phyloP scores from a whole-genome alignment of 164 flowering plant species.

The Vitis rupestris region DNA sequence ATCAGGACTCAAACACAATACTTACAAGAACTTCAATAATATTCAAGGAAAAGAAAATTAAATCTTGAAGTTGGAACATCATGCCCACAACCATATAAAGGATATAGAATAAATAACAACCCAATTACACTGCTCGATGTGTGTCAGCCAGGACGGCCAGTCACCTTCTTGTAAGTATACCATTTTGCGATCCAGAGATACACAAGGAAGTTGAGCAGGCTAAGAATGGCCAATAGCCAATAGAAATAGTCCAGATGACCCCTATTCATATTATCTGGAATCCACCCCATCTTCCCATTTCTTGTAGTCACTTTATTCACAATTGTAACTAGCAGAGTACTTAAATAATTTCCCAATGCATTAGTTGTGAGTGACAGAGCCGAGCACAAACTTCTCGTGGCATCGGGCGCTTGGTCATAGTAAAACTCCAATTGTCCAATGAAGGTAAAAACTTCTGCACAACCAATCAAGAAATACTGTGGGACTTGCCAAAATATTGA shows the following conservation, averaged over 20 bases:
- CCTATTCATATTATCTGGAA: conserved; percentile 41
- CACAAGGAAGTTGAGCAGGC: conserved; percentile 26
- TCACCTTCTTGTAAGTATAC: conserved; percentile 32
- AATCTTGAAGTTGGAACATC: neutral
- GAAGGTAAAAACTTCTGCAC: conserved; percentile 37
- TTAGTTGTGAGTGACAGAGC: conserved; percentile 33
- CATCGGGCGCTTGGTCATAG: conserved; percentile 45
- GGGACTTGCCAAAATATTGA: conserved; percentile 46
- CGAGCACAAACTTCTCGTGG: conserved; percentile 34
- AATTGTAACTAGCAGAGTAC: conserved; percentile 29
- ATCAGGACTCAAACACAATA: too few species aligned
- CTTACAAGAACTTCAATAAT: too few species aligned
- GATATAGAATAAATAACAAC: neutral
- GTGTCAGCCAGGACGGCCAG: conserved; percentile 8
- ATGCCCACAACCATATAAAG: neutral
- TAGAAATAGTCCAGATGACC: conserved; percentile 43
- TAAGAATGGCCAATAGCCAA: conserved; percentile 32
- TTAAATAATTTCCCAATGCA: conserved; percentile 35
- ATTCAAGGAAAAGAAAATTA: too few species aligned
- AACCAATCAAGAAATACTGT: conserved; percentile 39
- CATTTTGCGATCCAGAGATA: conserved; percentile 31
- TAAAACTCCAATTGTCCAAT: conserved; percentile 40
- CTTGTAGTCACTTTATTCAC: conserved; percentile 27
- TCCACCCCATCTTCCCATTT: conserved; percentile 35
- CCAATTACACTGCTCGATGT: neutral